Evolutionary conservation across 257 asterid genomes (phyloP).

Genomic region (Salvia splendens): DNA sequence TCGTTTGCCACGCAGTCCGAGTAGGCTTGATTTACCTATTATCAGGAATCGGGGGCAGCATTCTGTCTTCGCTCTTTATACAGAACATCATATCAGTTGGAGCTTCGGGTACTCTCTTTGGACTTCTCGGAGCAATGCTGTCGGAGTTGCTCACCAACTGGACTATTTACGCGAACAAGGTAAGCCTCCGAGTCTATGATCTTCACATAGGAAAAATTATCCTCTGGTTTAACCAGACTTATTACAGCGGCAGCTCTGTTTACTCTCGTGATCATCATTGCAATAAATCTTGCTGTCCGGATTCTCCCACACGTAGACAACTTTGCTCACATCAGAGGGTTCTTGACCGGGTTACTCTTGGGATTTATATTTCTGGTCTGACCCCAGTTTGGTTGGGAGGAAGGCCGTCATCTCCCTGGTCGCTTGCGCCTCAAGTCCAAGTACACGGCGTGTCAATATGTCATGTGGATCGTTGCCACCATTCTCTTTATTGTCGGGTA

Average conservation of each 20-base stretch:
- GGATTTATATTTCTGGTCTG: constrained; percentile 79
- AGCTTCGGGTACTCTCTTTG: constrained; percentile 98
- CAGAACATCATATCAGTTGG: constrained; percentile 86
- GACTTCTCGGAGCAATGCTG: constrained; percentile 98
- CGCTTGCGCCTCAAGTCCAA: constrained; percentile 60
- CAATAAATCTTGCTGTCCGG: constrained; percentile 79
- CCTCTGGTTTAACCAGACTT: background rate
- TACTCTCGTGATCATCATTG: constrained; percentile 65
- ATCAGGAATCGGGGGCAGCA: constrained; percentile 91
- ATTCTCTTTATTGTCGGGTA: constrained; percentile 71
- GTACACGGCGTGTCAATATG: constrained; percentile 60
- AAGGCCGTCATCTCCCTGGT: constrained; percentile 51
- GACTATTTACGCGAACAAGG: constrained; percentile 95
- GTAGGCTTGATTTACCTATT: constrained; percentile 74
- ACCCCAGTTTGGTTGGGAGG: constrained; percentile 85
- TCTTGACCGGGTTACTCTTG: constrained; percentile 78
- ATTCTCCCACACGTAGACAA: constrained; percentile 93
- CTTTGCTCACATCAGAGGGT: constrained; percentile 93
- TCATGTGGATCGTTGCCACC: constrained; percentile 54
- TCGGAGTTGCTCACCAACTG: constrained; percentile 93
- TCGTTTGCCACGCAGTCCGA: constrained; percentile 60
- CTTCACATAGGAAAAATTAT: background rate
- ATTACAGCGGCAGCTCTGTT: constrained; percentile 76
- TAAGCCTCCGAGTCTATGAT: constrained; percentile 21
- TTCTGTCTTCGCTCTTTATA: constrained; percentile 75